Evolutionary conservation across 305 asterid species (phyloP), one percentile per base, ranked within the genome.

Genomic region (Fraxinus angustifolia): DNA sequence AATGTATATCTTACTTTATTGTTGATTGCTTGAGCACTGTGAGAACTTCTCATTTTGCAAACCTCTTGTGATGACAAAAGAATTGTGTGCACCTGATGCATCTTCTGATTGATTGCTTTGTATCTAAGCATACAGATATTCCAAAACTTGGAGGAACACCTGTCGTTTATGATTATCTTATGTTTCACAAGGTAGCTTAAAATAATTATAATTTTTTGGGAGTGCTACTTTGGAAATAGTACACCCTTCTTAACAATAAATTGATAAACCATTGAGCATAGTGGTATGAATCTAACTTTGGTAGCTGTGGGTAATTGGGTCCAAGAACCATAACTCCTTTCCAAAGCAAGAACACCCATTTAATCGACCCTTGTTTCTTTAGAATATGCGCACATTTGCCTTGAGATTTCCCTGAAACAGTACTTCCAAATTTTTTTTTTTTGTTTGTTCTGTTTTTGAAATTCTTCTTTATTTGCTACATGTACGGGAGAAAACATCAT

Each of bases 21-120:
- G 16, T 75, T 14, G 82, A 70, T 70, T 75, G 73, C 71, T 53
- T 45, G 70, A 30, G 36, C 79, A 21, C 73, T 70, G 19, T n/a
- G 33, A n/a, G 26, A 53, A 48, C 3, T 30, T 30, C 17, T 62
- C 77, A 8, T 2, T 72, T 40, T 33, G 77, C 17, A 48, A 60
- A 35, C 67, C 73, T 80, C 38, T 36, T 28, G 26, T 56, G 77
- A 23, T 48, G 53, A 79, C 74, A 83, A 53, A 26, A 53, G 45
- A 42, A 6, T 78, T 76, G 30, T 26, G 38, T 78, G 74, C 16
- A 14, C 75, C 58, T 73, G 79, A 17, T 73, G 77, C 58, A 58
- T 40, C 53, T 73, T 78, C 35, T 56, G 19, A 10, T 71, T 48
- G 23, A 36, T 30, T 21, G 38, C 56, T 70, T 76, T 67, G 62